Evolutionary conservation across 345 rosid genomes (phyloP).

Genomic region (Carallia pectinifolia): DNA sequence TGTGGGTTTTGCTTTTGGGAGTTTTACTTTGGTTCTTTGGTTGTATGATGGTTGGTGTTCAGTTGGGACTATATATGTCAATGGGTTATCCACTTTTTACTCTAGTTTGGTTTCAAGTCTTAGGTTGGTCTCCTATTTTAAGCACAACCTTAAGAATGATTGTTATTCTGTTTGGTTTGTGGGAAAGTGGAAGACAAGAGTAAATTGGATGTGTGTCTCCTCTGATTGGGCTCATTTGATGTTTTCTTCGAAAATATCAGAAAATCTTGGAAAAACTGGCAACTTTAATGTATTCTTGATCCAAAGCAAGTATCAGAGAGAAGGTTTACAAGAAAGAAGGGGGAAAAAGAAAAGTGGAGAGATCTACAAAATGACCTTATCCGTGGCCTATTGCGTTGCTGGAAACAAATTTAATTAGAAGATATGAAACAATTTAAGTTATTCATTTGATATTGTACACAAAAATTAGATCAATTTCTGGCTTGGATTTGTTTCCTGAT

Average conservation of each 20-base stretch:
- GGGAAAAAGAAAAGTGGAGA: no score
- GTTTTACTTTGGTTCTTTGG: constrained; percentile 26
- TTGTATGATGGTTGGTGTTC: constrained; percentile 9
- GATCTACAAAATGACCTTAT: no score
- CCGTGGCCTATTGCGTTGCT: no score
- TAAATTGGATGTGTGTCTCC: not conserved
- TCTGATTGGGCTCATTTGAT: not conserved
- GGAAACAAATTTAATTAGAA: no score
- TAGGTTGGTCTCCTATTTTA: constrained; percentile 7
- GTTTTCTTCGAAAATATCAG: not conserved
- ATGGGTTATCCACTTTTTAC: constrained; percentile 19
- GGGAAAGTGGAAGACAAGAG: not conserved
- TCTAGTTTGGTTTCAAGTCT: constrained; percentile 7
- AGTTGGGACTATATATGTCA: constrained; percentile 11
- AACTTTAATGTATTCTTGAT: no score
- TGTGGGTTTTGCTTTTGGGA: constrained; percentile 10
- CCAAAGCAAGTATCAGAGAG: no score
- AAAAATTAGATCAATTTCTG: no score
- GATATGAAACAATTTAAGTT: not conserved
- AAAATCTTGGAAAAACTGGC: no score
- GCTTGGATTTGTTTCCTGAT: not conserved
- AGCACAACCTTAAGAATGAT: not conserved
- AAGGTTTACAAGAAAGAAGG: no score
- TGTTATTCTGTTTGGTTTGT: constrained; percentile 10
- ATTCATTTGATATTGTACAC: not conserved